Base-by-base conservation (phyloP, 2,329 filamentous ascomycete genomes). In the Neofusicoccum kwambonambiense region DNA sequence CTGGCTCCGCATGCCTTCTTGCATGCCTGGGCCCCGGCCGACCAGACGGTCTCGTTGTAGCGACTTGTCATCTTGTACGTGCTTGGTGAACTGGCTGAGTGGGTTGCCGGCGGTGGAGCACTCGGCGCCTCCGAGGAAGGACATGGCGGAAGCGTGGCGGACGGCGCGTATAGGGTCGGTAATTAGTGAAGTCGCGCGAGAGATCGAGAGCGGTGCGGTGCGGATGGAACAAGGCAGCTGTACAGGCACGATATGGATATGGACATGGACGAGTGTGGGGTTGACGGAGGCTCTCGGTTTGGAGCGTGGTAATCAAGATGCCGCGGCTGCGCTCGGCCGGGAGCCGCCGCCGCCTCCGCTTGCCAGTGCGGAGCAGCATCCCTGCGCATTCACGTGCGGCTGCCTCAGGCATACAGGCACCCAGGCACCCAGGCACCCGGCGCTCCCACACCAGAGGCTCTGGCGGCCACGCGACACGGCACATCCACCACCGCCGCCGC, bases 61-160 rank as follows among this genome's bases (percentile, higher is more conserved):
- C 65, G 91, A 95, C 80, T 93, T 96, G 82, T 99, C 95, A 84
- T 96, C 92, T 75, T 96, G 91, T 65, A 95, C 92, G 79, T 97
- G 93, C 80, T 99, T 99, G 69, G 93, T 92, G 78, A 99, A 96
- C 83, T 98, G 95, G 76, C 92, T 94, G 73, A 99, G 88, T 65
- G 96, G 95, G 79, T 99, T 99, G 74, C 90, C 92, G 69, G 91
- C 93, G 67, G 95, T 96, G 64, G 94, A 98, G 85, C 95, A 99
- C 82, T 98, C 95, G 72, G 94, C 91, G 72, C 94, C 93, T 80
- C 92, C 92, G 73, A 98, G 86, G 79, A 99, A 98, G 64, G 94
- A 97, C 94, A 99, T 98, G 70, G 67, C 82, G 69, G 66, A 13
- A n/a, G 8, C 15, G 7, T 9, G 12, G 22, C 19, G 52, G 19